A percentile compares a stretch with the other conserved stretches of the same genome.
Evolutionary conservation across 1,284 basidiomycete genomes (phyloP).

Genomic region (Naganishia sp.): DNA sequence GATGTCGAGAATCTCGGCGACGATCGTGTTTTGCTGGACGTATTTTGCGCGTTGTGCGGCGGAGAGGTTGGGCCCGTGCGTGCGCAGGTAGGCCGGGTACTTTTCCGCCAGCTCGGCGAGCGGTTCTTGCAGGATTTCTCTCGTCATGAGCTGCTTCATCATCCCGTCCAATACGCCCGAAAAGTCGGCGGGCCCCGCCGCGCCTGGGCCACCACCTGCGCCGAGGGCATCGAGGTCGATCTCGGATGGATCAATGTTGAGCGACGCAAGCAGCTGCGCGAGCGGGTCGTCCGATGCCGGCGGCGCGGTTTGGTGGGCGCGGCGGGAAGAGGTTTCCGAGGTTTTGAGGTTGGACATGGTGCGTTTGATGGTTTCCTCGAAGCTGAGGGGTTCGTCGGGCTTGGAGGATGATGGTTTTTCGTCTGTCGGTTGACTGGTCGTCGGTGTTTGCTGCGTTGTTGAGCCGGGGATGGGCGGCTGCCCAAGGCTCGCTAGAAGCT

Average conservation of each 20-base stretch:
- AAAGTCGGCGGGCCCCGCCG: slow-evolving; percentile 65
- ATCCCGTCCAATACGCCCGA: slow-evolving; percentile 80
- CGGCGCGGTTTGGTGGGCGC: no score
- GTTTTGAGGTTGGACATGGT: slow-evolving; percentile 69
- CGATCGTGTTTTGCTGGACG: slow-evolving; percentile 65
- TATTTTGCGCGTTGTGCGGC: slow-evolving; percentile 70
- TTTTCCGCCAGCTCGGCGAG: slow-evolving; percentile 83
- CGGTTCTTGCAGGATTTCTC: slow-evolving; percentile 89
- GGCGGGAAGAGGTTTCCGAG: no score
- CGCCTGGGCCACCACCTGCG: slow-evolving; percentile 48
- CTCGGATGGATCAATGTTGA: slow-evolving; percentile 32
- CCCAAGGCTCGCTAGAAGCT: not conserved
- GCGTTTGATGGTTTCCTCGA: slow-evolving; percentile 74
- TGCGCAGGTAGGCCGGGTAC: slow-evolving; percentile 76
- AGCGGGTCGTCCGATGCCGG: slow-evolving; percentile 43
- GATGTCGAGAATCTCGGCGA: slow-evolving; percentile 67
- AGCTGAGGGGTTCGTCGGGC: slow-evolving; percentile 46
- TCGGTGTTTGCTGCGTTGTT: not conserved
- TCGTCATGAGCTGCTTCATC: slow-evolving; percentile 92
- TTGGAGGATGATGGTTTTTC: slow-evolving; percentile 36
- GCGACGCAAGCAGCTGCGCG: slow-evolving; percentile 48
- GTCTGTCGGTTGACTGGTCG: slow-evolving; percentile 18
- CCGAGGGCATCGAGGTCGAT: slow-evolving; percentile 26
- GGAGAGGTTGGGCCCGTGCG: slow-evolving; percentile 57
- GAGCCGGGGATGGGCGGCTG: not conserved